These are phyloP conservation scores for Cutaneotrichosporon dermatis DNA, from an alignment of 1,284 basidiomycete genomes.

Conservation along the genomic window DNA sequence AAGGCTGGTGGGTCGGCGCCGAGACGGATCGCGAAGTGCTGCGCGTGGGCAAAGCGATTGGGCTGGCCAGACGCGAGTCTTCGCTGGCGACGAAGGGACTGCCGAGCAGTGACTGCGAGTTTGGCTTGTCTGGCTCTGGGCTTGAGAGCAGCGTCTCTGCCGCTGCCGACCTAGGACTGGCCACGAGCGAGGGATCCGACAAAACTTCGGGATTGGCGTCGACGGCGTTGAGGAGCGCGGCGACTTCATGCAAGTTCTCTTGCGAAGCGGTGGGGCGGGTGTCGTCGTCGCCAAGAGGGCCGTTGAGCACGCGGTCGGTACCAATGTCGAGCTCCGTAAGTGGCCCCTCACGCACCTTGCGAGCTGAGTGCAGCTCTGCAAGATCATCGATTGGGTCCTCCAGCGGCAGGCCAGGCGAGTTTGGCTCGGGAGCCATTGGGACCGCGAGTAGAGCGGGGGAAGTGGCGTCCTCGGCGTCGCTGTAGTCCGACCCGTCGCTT, in stretches of 20 bases:
- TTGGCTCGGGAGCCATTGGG: too few species aligned
- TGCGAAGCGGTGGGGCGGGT: not conserved
- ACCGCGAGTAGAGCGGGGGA: too few species aligned
- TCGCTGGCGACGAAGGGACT: not conserved
- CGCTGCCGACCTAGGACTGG: not conserved
- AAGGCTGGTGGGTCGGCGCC: not conserved
- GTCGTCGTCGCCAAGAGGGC: not conserved
- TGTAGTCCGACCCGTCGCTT: not conserved
- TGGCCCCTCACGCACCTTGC: not conserved
- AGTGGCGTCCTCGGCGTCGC: not conserved
- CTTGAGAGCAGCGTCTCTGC: not conserved
- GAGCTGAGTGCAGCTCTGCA: not conserved
- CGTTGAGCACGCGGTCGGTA: constrained; percentile 1
- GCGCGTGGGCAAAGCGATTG: constrained; percentile 18
- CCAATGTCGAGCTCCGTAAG: constrained; percentile 4
- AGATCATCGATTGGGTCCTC: constrained; percentile 7
- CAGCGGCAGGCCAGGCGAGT: not conserved
- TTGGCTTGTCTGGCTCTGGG: too few species aligned
- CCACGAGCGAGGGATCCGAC: not conserved
- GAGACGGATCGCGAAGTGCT: not conserved
- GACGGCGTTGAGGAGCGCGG: constrained; percentile 4
- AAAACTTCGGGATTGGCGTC: constrained; percentile 15
- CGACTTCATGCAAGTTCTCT: constrained; percentile 1
- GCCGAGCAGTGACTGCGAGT: not conserved
- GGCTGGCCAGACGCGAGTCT: constrained; percentile 28